Percentiles rank a stretch among this genome's conserved stretches.
These are phyloP conservation scores for Neospora caninum DNA, from an alignment of 169 alveolate species.

Conservation along the genomic window DNA sequence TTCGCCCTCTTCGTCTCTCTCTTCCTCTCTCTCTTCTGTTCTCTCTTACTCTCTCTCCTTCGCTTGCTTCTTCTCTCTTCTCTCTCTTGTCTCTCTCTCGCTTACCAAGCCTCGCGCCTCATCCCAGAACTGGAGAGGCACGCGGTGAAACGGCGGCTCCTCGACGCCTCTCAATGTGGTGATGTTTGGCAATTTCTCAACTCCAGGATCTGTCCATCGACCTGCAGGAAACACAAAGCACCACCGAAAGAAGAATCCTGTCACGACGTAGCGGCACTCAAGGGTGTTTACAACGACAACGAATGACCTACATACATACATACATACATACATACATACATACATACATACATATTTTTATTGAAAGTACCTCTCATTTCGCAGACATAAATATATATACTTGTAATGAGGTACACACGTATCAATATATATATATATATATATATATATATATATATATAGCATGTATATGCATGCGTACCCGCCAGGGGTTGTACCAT, in stretches of 20 bases:
- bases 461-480: too few species aligned
- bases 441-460: background rate
- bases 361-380: background rate
- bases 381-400: background rate
- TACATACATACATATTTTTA: too few species aligned
- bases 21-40: background rate
- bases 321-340: too few species aligned
- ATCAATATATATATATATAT: background rate
- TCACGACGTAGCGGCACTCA: too few species aligned
- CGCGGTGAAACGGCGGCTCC: conserved; percentile 52
- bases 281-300: too few species aligned
- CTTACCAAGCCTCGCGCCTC: conserved; percentile 46
- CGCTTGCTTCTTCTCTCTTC: too few species aligned
- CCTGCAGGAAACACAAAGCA: background rate
- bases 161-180: conserved; percentile 1
- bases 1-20: background rate
- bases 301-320: too few species aligned
- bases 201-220: conserved; percentile 40
- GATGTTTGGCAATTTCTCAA: background rate
- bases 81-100: too few species aligned
- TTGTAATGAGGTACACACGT: background rate
- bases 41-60: too few species aligned
- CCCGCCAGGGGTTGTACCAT: too few species aligned
- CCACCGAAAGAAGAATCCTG: background rate
- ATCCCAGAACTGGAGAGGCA: conserved; percentile 48